Evolutionary conservation across 2,329 filamentous ascomycete species (phyloP).

Genomic region (Dryadomyces quercivorus): DNA sequence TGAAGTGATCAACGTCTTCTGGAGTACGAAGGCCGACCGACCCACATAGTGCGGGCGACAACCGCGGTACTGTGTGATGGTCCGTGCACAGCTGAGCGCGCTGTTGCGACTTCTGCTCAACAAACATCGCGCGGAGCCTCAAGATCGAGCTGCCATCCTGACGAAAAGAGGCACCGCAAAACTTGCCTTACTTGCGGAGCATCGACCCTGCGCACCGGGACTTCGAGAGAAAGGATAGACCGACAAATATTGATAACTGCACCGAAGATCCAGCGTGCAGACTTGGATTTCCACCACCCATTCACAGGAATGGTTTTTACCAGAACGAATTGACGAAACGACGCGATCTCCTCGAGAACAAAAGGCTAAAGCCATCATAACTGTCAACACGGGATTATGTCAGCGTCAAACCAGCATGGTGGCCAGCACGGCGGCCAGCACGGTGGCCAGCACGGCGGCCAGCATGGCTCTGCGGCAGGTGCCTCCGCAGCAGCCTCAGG

Average conservation of each 20-base stretch:
- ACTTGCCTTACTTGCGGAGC: background rate
- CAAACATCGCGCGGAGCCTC: background rate
- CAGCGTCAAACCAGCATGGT: constrained; percentile 5
- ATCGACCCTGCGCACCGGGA: background rate
- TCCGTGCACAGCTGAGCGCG: background rate
- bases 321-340: background rate
- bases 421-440: constrained; percentile 12
- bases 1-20: background rate
- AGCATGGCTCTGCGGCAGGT: constrained; percentile 11
- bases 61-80: background rate
- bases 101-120: background rate
- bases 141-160: background rate
- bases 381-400: constrained; percentile 5
- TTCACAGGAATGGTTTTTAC: background rate
- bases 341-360: background rate
- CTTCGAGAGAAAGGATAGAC: no score
- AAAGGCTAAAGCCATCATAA: background rate
- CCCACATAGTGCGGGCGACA: background rate
- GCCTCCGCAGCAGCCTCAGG: constrained; percentile 11
- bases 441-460: constrained; percentile 7
- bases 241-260: no score
- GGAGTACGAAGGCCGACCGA: background rate
- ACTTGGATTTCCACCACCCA: background rate
- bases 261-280: background rate
- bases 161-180: background rate